A percentile compares a stretch with the other conserved stretches of the same genome.
phyloP scores from a whole-genome alignment of 2,329 filamentous ascomycete species.

The Calonectria multiphialidica region DNA sequence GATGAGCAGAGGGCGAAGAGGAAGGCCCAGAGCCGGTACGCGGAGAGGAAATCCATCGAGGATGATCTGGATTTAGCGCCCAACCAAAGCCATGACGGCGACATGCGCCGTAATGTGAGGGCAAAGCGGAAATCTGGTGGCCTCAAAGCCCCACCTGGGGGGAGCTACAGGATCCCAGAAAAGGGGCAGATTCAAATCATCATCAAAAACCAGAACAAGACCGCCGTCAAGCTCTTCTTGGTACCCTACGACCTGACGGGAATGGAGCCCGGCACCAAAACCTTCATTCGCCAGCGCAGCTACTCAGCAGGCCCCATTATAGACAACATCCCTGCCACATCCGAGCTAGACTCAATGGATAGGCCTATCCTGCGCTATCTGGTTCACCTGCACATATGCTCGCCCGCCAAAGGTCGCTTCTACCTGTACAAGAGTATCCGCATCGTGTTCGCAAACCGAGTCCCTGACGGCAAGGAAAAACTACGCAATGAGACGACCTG shows the following conservation, averaged over 20 bases:
- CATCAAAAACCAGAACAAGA: slow-evolving; percentile 98
- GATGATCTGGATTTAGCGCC: slow-evolving; percentile 37
- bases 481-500: slow-evolving; percentile 90
- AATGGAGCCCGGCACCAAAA: slow-evolving; percentile 96
- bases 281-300: slow-evolving; percentile 93
- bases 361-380: slow-evolving; percentile 87
- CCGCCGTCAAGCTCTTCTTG: slow-evolving; percentile 94
- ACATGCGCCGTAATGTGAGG: slow-evolving; percentile 49
- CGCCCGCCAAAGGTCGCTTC: slow-evolving; percentile 83
- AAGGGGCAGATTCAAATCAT: slow-evolving; percentile 96
- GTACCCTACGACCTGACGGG: slow-evolving; percentile 92
- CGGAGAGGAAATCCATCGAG: slow-evolving; percentile 51
- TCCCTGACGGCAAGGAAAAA: slow-evolving; percentile 94
- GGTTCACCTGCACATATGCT: slow-evolving; percentile 93
- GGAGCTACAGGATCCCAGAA: slow-evolving; percentile 93
- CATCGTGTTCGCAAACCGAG: slow-evolving; percentile 96
- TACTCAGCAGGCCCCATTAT: slow-evolving; percentile 91
- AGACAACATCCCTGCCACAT: slow-evolving; percentile 66
- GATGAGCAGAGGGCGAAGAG: slow-evolving; percentile 61
- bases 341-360: slow-evolving; percentile 51
- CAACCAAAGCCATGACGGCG: slow-evolving; percentile 28
- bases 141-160: slow-evolving; percentile 77
- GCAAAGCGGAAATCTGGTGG: slow-evolving; percentile 67
- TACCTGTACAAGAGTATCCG: slow-evolving; percentile 93
- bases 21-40: slow-evolving; percentile 60